Evolutionary conservation across 371 early-diverging fungal genomes (phyloP).

Genomic region (Syncephalis plumigaleata): DNA sequence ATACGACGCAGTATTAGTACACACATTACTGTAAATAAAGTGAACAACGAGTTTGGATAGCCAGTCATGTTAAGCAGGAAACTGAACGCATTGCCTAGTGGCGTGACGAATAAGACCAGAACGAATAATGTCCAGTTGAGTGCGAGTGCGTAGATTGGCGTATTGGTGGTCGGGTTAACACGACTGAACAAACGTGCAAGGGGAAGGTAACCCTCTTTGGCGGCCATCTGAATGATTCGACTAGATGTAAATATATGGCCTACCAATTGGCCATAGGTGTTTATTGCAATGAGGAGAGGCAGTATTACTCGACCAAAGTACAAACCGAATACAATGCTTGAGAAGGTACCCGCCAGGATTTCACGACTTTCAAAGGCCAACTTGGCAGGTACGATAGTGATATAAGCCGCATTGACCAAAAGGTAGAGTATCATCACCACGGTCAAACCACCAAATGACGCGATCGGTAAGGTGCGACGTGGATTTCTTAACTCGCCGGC

Average conservation of each 20-base stretch:
- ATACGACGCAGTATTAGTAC: neutral
- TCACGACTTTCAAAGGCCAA: constrained; percentile 8
- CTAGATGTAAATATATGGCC: constrained; percentile 8
- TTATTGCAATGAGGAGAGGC: constrained; percentile 10
- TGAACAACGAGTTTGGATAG: neutral
- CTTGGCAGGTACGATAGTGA: constrained; percentile 14
- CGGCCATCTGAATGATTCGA: constrained; percentile 9
- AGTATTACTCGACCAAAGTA: constrained; percentile 5
- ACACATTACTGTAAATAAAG: neutral
- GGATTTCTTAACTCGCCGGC: constrained; percentile 16
- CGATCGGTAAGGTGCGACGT: constrained; percentile 11
- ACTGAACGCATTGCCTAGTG: neutral
- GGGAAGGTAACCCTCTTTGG: constrained; percentile 7
- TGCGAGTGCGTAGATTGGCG: neutral
- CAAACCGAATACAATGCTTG: constrained; percentile 12
- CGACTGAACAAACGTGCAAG: neutral
- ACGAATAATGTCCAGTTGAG: neutral
- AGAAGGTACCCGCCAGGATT: constrained; percentile 15
- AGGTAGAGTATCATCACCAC: constrained; percentile 11
- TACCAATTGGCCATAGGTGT: constrained; percentile 9
- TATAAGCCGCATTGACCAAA: constrained; percentile 17
- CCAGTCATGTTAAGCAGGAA: neutral
- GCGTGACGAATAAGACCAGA: neutral
- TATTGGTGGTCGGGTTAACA: neutral
- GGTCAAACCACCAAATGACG: constrained; percentile 10